Base-by-base conservation (phyloP, 352 stramenopile species). In the Phytophthora fragariaefolia region DNA sequence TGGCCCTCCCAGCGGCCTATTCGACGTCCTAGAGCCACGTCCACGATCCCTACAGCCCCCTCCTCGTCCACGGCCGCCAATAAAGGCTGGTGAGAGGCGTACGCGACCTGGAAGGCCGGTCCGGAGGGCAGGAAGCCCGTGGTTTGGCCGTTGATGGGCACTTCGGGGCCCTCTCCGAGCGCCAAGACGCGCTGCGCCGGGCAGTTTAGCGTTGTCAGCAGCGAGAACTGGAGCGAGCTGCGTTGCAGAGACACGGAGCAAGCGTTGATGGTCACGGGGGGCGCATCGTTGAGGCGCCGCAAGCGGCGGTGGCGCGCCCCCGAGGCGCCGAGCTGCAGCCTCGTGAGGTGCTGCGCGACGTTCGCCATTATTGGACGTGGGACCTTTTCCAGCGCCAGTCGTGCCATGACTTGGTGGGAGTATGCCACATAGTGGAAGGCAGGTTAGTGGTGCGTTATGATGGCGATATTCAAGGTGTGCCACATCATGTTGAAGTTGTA, bases 51-150 rank as follows among this genome's bases (percentile, higher is more conserved):
- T 18, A 87, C 71, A 13, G 50, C 69, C 23, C 83, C 83, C 61
- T 90, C 80, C 70, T 92, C 83, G 47, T 90, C 80, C 5, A 82
- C 80, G 5, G 72, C 78, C 1, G 74, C 78, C 13, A 92, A 53
- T 10, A 89, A 40, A 15, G 63, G 61, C 0, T 46, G 60, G 4
- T 17, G 43, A 48, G 82, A 45, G 9, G 70, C 78, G 28, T 86
- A 89, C 4, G 74, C 62, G 8, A 88, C 61, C 50, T 92, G 81
- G 54, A 92, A 92, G 15, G 76, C 74, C 12, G 83, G 81, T 36
- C 64, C 63, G 0, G 66, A 56, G 18, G 45, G 42, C 20, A 76
- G 47, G 28, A 58, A 47, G 6, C 43, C 45, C 15, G 26, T 64
- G 4, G 36, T 24, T 48, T 69, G 66, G 34, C 61, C 65, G 15